Percentiles rank a stretch among this genome's conserved stretches.
phyloP scores from a whole-genome alignment of 148 eudicot species.

The Vaccinium corymbosum region DNA sequence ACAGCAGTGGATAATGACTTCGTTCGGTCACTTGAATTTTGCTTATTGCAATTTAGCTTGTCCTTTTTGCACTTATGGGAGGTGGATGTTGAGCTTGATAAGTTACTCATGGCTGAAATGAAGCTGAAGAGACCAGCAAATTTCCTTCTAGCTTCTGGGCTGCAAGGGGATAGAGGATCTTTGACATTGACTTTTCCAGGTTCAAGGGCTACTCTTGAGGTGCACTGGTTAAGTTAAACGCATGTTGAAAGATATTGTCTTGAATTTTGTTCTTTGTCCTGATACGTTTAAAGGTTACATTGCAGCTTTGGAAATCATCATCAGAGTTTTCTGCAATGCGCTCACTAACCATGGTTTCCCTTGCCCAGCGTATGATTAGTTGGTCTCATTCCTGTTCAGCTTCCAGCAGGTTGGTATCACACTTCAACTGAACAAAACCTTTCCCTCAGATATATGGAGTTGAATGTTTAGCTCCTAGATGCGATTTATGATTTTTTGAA shows the following conservation, averaged over 20 bases:
- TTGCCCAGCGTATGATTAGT: conserved; percentile 80
- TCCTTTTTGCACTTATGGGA: conserved; percentile 89
- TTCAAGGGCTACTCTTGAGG: conserved; percentile 69
- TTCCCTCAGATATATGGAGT: neutral
- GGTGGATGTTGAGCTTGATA: conserved; percentile 71
- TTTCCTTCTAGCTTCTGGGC: conserved; percentile 70
- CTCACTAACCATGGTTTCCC: conserved; percentile 82
- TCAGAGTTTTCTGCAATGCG: conserved; percentile 92
- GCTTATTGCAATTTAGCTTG: conserved; percentile 69
- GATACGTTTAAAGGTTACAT: conserved; percentile 27
- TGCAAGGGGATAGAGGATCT: conserved; percentile 89
- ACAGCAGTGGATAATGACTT: conserved; percentile 27
- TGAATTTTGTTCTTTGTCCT: conserved; percentile 19
- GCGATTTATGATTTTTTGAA: neutral
- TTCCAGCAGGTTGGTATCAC: conserved; percentile 87
- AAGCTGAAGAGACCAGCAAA: conserved; percentile 54
- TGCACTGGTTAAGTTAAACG: conserved; percentile 31
- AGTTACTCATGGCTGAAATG: conserved; percentile 68
- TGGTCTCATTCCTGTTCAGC: conserved; percentile 67
- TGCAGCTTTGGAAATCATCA: conserved; percentile 98
- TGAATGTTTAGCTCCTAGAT: neutral
- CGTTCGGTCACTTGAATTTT: conserved; percentile 35
- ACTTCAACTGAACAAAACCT: neutral
- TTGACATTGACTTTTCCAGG: conserved; percentile 83
- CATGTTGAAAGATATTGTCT: conserved; percentile 18